A percentile compares a stretch with the other conserved stretches of the same genome.
Conservation (phyloP, 2,329 filamentous ascomycete genomes). For the Celoporthe dispersa region DNA sequence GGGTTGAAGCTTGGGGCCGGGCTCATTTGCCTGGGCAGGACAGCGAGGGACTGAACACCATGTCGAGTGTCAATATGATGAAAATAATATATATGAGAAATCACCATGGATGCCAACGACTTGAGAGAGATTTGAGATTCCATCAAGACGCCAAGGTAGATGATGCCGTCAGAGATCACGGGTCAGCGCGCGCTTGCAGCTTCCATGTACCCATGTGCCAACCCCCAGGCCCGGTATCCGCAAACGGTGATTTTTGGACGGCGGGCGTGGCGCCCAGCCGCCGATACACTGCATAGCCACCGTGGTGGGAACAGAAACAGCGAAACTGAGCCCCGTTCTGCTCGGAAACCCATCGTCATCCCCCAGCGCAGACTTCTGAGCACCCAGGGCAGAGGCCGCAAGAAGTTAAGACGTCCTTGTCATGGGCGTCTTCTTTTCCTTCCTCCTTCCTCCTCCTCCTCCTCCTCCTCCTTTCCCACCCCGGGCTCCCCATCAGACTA, state of each 20-base stretch:
- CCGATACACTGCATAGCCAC: background rate
- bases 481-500: background rate
- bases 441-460: too few relatives aligned
- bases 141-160: background rate
- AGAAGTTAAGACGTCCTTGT: background rate
- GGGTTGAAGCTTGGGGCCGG: too few relatives aligned
- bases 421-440: too few relatives aligned
- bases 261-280: conserved; percentile 3
- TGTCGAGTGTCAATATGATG: too few relatives aligned
- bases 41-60: too few relatives aligned
- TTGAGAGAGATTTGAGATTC: background rate
- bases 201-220: background rate
- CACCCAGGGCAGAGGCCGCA: background rate
- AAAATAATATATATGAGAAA: too few relatives aligned
- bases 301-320: background rate
- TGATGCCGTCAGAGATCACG: background rate
- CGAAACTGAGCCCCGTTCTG: background rate
- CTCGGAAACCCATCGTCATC: background rate
- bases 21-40: too few relatives aligned
- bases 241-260: background rate
- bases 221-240: background rate
- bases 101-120: background rate
- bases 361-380: background rate
- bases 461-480: too few relatives aligned
- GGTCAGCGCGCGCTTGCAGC: background rate